A percentile compares a stretch with the other conserved stretches of the same genome.
These are phyloP conservation scores for Sarocladiaceae sp. DNA, from an alignment of 2,329 filamentous ascomycete species.

Conservation along the genomic window DNA sequence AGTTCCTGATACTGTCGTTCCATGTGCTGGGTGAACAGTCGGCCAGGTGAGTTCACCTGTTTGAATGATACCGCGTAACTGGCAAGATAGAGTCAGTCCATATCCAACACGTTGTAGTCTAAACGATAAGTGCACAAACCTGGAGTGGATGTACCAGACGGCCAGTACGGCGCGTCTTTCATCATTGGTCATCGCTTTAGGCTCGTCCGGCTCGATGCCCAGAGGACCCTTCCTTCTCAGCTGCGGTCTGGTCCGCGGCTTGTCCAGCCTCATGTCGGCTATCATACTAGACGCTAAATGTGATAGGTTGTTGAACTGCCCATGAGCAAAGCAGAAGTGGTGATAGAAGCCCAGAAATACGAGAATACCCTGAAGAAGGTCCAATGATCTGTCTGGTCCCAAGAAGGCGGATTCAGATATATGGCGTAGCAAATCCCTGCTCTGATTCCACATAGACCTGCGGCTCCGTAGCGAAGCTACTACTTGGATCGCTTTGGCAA, in stretches of 20 bases:
- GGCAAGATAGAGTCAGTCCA: constrained; percentile 1
- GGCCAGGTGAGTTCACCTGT: constrained; percentile 12
- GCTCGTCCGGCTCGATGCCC: constrained; percentile 8
- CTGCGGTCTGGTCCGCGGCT: constrained; percentile 9
- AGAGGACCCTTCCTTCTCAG: constrained; percentile 9
- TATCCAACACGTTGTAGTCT: neutral
- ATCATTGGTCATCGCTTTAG: constrained; percentile 12
- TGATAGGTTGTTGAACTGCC: constrained; percentile 11
- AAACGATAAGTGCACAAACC: constrained; percentile 8
- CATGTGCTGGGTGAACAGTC: constrained; percentile 13
- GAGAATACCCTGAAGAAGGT: constrained; percentile 12
- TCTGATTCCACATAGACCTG: constrained; percentile 13
- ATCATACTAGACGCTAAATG: constrained; percentile 13
- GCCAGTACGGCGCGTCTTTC: constrained; percentile 12
- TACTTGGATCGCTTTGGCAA: constrained; percentile 12
- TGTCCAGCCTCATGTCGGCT: constrained; percentile 13
- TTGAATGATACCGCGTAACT: constrained; percentile 12
- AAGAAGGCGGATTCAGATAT: constrained; percentile 11
- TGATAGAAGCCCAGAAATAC: constrained; percentile 13
- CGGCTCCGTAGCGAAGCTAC: constrained; percentile 12
- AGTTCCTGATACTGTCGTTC: constrained; percentile 11
- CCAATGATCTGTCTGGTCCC: constrained; percentile 11
- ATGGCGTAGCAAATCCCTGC: constrained; percentile 10
- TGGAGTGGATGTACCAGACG: constrained; percentile 13
- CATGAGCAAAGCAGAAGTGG: constrained; percentile 14